phyloP scores from a whole-genome alignment of 306 rosid genomes.

The Ammopiptanthus mongolicus region DNA sequence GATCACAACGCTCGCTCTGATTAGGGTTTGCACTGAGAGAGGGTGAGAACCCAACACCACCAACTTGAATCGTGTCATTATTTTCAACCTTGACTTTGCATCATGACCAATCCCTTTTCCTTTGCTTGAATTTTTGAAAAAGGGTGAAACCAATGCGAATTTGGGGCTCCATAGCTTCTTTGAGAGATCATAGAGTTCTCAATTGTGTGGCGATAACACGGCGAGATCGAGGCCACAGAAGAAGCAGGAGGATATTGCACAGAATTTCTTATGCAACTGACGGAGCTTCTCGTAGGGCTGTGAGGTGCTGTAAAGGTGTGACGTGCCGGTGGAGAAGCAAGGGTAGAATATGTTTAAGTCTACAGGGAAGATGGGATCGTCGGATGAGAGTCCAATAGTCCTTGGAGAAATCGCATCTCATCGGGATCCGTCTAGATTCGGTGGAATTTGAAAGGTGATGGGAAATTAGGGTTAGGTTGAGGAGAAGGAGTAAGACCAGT shows the following conservation, averaged over 20 bases:
- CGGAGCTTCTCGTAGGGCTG: constrained; percentile 42
- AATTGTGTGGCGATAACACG: constrained; percentile 24
- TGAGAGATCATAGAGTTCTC: constrained; percentile 20
- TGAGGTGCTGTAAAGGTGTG: constrained; percentile 29
- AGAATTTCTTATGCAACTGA: constrained; percentile 24
- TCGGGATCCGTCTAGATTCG: constrained; percentile 31
- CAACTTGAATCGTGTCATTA: not conserved
- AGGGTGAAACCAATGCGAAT: constrained; percentile 3
- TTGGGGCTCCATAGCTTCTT: constrained; percentile 32
- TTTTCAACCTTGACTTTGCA: not conserved
- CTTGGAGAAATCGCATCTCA: constrained; percentile 30
- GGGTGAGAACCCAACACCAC: not conserved
- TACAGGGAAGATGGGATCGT: constrained; percentile 17
- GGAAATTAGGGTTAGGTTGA: not conserved
- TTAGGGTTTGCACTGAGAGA: no score
- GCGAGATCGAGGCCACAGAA: constrained; percentile 7
- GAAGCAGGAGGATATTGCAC: constrained; percentile 1
- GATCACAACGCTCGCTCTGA: not conserved
- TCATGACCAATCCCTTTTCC: not conserved
- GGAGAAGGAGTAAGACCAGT: not conserved
- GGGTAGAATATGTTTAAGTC: constrained; percentile 26
- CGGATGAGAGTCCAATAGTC: constrained; percentile 22
- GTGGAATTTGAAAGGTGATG: constrained; percentile 31
- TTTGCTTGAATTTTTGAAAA: not conserved
- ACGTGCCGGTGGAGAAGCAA: constrained; percentile 22